Percentiles rank a stretch among this genome's conserved stretches.
These are phyloP conservation scores for Oryza punctata DNA, from an alignment of 176 grass and related monocot species.

Conservation along the genomic window DNA sequence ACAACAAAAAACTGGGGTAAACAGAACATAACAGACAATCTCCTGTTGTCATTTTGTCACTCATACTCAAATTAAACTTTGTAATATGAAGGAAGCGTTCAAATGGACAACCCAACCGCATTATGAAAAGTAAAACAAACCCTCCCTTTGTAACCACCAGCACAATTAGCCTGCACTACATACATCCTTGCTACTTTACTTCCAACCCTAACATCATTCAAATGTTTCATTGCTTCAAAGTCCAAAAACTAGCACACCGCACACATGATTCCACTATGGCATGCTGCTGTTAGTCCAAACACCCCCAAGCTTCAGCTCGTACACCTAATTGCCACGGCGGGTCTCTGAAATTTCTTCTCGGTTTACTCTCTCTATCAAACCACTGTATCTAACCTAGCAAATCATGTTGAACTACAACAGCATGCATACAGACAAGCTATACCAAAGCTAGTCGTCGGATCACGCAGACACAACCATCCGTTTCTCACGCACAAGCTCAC, in stretches of 20 bases:
- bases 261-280: background rate
- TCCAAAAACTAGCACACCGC: background rate
- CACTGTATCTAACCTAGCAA: background rate
- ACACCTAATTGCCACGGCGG: background rate
- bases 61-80: conserved; percentile 19
- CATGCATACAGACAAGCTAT: conserved; percentile 15
- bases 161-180: background rate
- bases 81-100: conserved; percentile 9
- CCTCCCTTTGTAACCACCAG: background rate
- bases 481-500: background rate
- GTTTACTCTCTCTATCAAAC: background rate
- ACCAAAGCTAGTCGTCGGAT: background rate
- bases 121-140: background rate
- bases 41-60: background rate
- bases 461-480: conserved; percentile 6
- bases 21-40: conserved; percentile 21
- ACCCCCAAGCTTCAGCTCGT: background rate
- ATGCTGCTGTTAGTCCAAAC: background rate
- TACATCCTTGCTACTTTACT: background rate
- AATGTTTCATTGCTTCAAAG: conserved; percentile 1
- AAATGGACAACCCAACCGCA: conserved; percentile 23
- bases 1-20: background rate
- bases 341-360: conserved; percentile 5
- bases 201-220: background rate
- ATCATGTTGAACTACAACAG: conserved; percentile 7